Conservation (phyloP, 257 asterid species). For the Euphrasia confusa region DNA sequence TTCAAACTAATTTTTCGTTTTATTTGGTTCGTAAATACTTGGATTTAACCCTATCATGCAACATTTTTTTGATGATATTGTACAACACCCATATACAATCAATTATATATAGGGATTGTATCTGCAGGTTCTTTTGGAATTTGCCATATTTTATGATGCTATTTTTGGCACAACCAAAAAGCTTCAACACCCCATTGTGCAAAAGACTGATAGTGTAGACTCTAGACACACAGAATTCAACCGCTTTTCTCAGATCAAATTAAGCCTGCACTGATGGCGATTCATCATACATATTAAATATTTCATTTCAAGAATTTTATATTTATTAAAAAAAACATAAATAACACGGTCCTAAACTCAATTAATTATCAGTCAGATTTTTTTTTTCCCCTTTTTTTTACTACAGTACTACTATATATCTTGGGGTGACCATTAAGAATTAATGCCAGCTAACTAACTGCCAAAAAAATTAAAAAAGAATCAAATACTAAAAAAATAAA, state of each 20-base stretch:
- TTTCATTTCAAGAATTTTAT: too few relatives aligned
- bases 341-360: neutral
- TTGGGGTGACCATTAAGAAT: slow-evolving; percentile 11
- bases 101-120: neutral
- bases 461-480: slow-evolving; percentile 20
- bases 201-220: slow-evolving; percentile 6
- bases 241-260: too few relatives aligned
- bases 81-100: too few relatives aligned
- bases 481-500: slow-evolving; percentile 23
- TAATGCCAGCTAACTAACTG: slow-evolving; percentile 30
- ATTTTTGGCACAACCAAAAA: slow-evolving; percentile 14
- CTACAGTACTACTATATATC: neutral
- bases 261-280: slow-evolving; percentile 15
- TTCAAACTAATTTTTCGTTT: too few relatives aligned
- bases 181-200: slow-evolving; percentile 3
- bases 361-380: slow-evolving; percentile 15
- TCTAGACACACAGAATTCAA: slow-evolving; percentile 30
- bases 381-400: neutral
- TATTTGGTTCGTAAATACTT: too few relatives aligned
- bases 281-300: slow-evolving; percentile 23
- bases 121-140: slow-evolving; percentile 8
- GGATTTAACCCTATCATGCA: too few relatives aligned
- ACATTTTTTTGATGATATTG: too few relatives aligned
- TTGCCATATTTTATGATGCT: slow-evolving; percentile 18
- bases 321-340: too few relatives aligned